Evolutionary conservation across 768 basidiomycete genomes (phyloP).

Genomic region (Mycena galericulata): DNA sequence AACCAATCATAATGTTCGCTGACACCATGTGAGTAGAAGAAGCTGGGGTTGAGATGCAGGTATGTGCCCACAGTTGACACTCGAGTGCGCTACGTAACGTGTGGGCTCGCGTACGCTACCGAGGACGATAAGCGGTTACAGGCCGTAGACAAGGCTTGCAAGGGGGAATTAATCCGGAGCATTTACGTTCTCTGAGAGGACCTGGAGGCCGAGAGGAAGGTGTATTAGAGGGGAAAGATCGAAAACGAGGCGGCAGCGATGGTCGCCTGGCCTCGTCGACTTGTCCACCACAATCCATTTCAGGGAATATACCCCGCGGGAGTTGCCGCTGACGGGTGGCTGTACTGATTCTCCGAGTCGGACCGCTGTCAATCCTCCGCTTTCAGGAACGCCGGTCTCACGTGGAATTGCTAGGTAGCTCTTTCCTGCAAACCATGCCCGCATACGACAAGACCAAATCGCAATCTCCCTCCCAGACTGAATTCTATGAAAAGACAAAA

Average conservation of each 20-base stretch:
- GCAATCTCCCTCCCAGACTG: conserved; percentile 41
- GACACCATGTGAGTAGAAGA: conserved; percentile 33
- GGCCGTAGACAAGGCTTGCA: not conserved
- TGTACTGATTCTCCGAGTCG: too few species aligned
- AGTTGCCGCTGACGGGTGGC: too few species aligned
- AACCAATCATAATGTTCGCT: conserved; percentile 30
- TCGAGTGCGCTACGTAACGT: conserved; percentile 13
- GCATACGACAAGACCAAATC: conserved; percentile 50
- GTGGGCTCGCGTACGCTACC: not conserved
- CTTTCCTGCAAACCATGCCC: conserved; percentile 42
- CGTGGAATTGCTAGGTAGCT: not conserved
- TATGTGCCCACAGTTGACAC: conserved; percentile 14
- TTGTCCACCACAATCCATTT: too few species aligned
- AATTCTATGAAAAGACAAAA: conserved; percentile 71
- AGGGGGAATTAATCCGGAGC: not conserved
- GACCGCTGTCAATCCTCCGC: too few species aligned
- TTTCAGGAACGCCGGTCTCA: not conserved
- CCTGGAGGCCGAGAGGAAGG: conserved; percentile 1
- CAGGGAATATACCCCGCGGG: conserved; percentile 4
- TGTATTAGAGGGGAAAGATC: not conserved
- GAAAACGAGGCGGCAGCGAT: conserved; percentile 12
- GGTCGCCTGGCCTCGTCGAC: too few species aligned
- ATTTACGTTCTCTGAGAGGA: conserved; percentile 14
- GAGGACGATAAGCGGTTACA: not conserved
- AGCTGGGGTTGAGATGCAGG: conserved; percentile 9